Evolutionary conservation across 306 rosid species (phyloP).

Genomic region (Ammopiptanthus mongolicus): DNA sequence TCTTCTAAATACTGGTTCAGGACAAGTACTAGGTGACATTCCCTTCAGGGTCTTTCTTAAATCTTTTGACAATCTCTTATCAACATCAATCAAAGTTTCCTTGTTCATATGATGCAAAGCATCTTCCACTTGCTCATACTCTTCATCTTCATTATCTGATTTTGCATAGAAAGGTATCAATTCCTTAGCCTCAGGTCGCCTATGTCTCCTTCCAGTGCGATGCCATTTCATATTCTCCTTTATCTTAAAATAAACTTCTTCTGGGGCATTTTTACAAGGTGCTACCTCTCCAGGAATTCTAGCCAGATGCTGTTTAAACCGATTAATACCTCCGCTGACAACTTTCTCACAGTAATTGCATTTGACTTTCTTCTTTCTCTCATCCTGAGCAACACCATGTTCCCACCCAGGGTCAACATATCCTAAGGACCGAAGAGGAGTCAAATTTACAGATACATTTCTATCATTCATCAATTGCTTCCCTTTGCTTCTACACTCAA

Average conservation of each 20-base stretch:
- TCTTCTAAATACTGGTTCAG: slow-evolving; percentile 76
- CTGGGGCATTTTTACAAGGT: slow-evolving; percentile 91
- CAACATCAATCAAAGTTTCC: slow-evolving; percentile 55
- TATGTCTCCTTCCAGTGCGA: slow-evolving; percentile 86
- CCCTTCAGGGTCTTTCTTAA: slow-evolving; percentile 48
- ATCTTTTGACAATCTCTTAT: slow-evolving; percentile 63
- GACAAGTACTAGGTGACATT: slow-evolving; percentile 46
- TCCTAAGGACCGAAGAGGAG: slow-evolving; percentile 85
- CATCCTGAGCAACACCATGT: slow-evolving; percentile 95
- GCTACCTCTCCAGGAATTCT: slow-evolving; percentile 99
- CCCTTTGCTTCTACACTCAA: slow-evolving; percentile 74
- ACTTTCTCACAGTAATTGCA: slow-evolving; percentile 89
- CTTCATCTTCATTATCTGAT: slow-evolving; percentile 75
- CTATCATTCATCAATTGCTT: slow-evolving; percentile 68
- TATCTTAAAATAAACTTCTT: slow-evolving; percentile 75
- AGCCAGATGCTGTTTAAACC: slow-evolving; percentile 95
- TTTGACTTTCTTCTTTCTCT: slow-evolving; percentile 94
- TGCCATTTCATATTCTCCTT: slow-evolving; percentile 99
- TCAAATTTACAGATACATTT: slow-evolving; percentile 44
- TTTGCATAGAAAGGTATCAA: slow-evolving; percentile 50
- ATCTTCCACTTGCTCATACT: slow-evolving; percentile 59
- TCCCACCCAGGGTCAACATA: slow-evolving; percentile 99
- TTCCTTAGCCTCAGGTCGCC: slow-evolving; percentile 65
- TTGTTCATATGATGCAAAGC: slow-evolving; percentile 50
- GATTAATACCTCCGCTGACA: slow-evolving; percentile 95